Conservation (phyloP, 2,329 filamentous ascomycete genomes). For the Teratosphaeriaceae sp. region DNA sequence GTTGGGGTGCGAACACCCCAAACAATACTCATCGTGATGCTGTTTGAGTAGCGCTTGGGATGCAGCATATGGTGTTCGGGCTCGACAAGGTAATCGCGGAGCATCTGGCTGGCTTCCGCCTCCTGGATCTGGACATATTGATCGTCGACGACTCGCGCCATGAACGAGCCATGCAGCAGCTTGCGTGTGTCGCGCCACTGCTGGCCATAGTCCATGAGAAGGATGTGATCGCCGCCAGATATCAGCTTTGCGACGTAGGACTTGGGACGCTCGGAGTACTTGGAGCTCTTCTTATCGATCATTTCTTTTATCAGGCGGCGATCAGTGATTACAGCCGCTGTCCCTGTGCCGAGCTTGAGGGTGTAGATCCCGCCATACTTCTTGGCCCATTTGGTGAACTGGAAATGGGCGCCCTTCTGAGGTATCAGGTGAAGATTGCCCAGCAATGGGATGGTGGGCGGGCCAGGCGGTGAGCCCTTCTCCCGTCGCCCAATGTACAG, state of each 20-base stretch:
- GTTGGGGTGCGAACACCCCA: slow-evolving; percentile 23
- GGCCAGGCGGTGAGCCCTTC: slow-evolving; percentile 28
- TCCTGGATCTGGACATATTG: slow-evolving; percentile 38
- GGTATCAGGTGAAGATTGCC: slow-evolving; percentile 38
- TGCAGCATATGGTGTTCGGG: slow-evolving; percentile 43
- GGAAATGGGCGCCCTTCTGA: slow-evolving; percentile 25
- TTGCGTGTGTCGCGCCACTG: slow-evolving; percentile 43
- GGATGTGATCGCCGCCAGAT: slow-evolving; percentile 41
- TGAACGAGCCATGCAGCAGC: slow-evolving; percentile 37
- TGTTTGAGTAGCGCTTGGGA: slow-evolving; percentile 44
- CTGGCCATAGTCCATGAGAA: slow-evolving; percentile 42
- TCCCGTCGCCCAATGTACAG: slow-evolving; percentile 15
- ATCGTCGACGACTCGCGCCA: slow-evolving; percentile 39
- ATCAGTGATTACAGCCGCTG: slow-evolving; percentile 37
- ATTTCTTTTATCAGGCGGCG: slow-evolving; percentile 36
- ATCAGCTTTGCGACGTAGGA: slow-evolving; percentile 41
- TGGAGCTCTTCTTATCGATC: slow-evolving; percentile 39
- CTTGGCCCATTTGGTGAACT: slow-evolving; percentile 24
- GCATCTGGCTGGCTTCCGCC: slow-evolving; percentile 44
- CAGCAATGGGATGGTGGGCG: slow-evolving; percentile 36
- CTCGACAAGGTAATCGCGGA: slow-evolving; percentile 36
- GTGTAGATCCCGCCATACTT: slow-evolving; percentile 25
- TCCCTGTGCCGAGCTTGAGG: slow-evolving; percentile 37
- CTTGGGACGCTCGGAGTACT: slow-evolving; percentile 33
- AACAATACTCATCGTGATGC: slow-evolving; percentile 39